These are phyloP conservation scores for Warburgia ugandensis DNA, from an alignment of 164 flowering plant genomes.

Conservation along the genomic window DNA sequence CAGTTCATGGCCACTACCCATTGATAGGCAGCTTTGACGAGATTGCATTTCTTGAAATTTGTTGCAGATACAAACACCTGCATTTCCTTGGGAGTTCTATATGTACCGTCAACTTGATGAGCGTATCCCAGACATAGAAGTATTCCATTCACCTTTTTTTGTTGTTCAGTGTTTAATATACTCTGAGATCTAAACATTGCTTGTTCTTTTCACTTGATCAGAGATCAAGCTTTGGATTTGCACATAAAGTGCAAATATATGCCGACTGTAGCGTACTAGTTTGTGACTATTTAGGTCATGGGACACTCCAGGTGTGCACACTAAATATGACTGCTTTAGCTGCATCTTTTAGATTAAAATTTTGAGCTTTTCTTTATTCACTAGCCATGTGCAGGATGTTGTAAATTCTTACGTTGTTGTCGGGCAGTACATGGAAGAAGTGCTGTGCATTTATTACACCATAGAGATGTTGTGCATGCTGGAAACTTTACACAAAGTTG, in stretches of 20 bases:
- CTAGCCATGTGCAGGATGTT: conserved; percentile 60
- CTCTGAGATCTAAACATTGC: conserved; percentile 1
- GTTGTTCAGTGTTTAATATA: not conserved
- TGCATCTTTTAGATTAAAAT: conserved; percentile 1
- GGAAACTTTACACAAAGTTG: conserved; percentile 68
- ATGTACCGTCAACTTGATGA: conserved; percentile 87
- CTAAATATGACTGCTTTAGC: not conserved
- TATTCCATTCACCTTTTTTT: conserved; percentile 19
- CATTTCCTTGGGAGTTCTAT: conserved; percentile 98
- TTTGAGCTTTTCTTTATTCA: conserved; percentile 3
- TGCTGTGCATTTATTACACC: conserved; percentile 79
- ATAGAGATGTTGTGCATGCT: conserved; percentile 87
- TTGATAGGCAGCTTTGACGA: not conserved
- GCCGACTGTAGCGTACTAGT: conserved; percentile 82
- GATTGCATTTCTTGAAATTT: not conserved
- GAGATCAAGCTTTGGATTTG: conserved; percentile 81
- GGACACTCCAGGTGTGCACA: conserved; percentile 76
- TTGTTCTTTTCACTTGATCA: conserved; percentile 24
- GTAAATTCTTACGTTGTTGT: conserved; percentile 64
- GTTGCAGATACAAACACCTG: conserved; percentile 83
- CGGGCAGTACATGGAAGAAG: conserved; percentile 82
- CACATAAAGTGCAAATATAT: conserved; percentile 69
- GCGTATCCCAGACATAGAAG: conserved; percentile 54
- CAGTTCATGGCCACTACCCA: not conserved
- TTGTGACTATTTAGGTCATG: conserved; percentile 64